phyloP scores from a whole-genome alignment of 148 eudicot genomes.

The Pouteria glomerata region DNA sequence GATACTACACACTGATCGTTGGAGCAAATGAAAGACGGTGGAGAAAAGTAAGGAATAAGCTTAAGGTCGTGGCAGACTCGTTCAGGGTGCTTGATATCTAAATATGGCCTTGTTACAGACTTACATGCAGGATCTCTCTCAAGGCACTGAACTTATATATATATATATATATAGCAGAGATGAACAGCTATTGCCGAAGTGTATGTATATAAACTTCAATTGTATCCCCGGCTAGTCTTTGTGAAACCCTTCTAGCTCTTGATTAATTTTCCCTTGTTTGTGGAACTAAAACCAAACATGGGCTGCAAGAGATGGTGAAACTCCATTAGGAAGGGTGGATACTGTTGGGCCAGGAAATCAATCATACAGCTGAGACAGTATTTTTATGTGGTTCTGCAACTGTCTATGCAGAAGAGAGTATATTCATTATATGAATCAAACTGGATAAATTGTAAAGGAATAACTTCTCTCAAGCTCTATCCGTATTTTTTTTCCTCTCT shows the following conservation, averaged over 20 bases:
- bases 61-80: constrained; percentile 88
- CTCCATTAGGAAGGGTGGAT: too few relatives aligned
- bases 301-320: background rate
- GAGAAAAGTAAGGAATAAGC: constrained; percentile 59
- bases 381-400: too few relatives aligned
- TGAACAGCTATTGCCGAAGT: background rate
- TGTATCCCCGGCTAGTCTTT: background rate
- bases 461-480: too few relatives aligned
- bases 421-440: too few relatives aligned
- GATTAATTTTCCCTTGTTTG: background rate
- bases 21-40: constrained; percentile 84
- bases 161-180: background rate
- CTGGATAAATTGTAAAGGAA: too few relatives aligned
- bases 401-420: too few relatives aligned
- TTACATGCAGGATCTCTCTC: too few relatives aligned
- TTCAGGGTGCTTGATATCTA: constrained; percentile 69
- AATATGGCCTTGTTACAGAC: background rate
- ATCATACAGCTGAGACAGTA: too few relatives aligned
- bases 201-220: background rate
- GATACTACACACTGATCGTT: constrained; percentile 75
- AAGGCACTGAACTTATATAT: background rate
- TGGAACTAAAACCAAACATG: background rate
- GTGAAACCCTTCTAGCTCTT: background rate
- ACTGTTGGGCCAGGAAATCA: too few relatives aligned
- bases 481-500: too few relatives aligned